Evolutionary conservation across 129 eudicot genomes (phyloP), one percentile per base, ranked within the genome.

Genomic region (Escallonia herrerae): DNA sequence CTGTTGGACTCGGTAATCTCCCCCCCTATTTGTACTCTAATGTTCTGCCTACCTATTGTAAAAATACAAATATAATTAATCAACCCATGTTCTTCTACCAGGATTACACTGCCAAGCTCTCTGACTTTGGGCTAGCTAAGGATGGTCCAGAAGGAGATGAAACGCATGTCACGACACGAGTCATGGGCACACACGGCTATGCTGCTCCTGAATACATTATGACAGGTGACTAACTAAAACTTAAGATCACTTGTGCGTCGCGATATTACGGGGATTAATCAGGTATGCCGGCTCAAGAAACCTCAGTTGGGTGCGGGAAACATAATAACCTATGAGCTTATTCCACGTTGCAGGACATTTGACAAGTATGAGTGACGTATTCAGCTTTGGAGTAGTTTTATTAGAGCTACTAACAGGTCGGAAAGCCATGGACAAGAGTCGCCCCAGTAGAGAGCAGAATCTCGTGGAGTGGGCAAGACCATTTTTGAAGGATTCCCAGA

Each of bases 151-250:
- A 71, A 43, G 80, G 79, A 11, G 81, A 73, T 5, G 69, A 76
- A 37, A 60, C 83, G 15, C 84, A 77, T 53, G 83, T 81, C 11
- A 62, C 86, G 1, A 84, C 86, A 39, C 76, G 79, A 54, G 81
- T 83, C 14, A 77, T 83, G 78, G 86, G 90, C 66, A 83, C 90
- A 11, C 80, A 70, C 13, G 90, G 77, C 50, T 66, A 53, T 51
- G 65, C 66, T 38, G 58, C 58, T 4, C 58, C 58, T 4, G 83
- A 79, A 42, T 79, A 79, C 53, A 54, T 79, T 52, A 74, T 74
- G 79, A 79, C 83, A 11, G 58, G 58, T 53, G 2, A 53, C n/a
- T 3, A 1, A 53, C 33, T 53, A 0, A n/a, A 53, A 6, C 14
- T 11, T 14, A 53, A 13, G 33, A 53, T 53, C 58, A n/a, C 33